These are phyloP conservation scores for Rhodotorula mucilaginosa DNA, from an alignment of 1,284 basidiomycete species.

Conservation along the genomic window DNA sequence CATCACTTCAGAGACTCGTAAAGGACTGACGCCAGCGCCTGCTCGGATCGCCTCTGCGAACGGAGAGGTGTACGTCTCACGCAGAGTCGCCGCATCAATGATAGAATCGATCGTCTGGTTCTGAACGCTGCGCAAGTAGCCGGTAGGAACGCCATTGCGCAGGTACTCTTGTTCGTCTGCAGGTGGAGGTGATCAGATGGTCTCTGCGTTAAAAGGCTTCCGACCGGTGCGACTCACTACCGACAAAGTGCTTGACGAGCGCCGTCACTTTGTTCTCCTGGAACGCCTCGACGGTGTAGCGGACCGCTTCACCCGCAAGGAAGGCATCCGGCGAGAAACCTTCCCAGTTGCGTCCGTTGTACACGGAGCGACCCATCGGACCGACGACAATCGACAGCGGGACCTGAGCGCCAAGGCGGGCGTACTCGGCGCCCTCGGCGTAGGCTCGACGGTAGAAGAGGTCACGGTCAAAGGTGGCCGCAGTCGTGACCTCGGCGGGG, in stretches of 20 bases:
- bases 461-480: conserved; percentile 53
- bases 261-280: conserved; percentile 63
- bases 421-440: conserved; percentile 54
- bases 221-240: background rate
- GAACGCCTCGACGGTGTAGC: conserved; percentile 53
- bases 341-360: conserved; percentile 74
- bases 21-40: conserved; percentile 56
- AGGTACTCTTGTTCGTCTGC: conserved; percentile 26
- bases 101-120: conserved; percentile 62
- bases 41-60: conserved; percentile 61
- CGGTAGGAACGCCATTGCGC: conserved; percentile 51
- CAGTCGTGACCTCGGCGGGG: conserved; percentile 53
- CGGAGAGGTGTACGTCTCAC: conserved; percentile 11
- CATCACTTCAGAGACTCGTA: too few species aligned
- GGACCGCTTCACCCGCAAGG: conserved; percentile 1
- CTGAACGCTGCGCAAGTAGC: conserved; percentile 58
- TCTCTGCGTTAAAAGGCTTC: background rate
- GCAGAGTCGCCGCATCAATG: conserved; percentile 36
- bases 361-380: conserved; percentile 7
- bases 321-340: conserved; percentile 59
- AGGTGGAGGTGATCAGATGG: background rate
- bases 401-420: conserved; percentile 70
- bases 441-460: conserved; percentile 51
- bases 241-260: conserved; percentile 38
- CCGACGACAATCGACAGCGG: conserved; percentile 51